Evolutionary conservation across 164 flowering plant species (phyloP), one percentile per base, ranked within the genome.

Genomic region (Cinnamomum micranthum): DNA sequence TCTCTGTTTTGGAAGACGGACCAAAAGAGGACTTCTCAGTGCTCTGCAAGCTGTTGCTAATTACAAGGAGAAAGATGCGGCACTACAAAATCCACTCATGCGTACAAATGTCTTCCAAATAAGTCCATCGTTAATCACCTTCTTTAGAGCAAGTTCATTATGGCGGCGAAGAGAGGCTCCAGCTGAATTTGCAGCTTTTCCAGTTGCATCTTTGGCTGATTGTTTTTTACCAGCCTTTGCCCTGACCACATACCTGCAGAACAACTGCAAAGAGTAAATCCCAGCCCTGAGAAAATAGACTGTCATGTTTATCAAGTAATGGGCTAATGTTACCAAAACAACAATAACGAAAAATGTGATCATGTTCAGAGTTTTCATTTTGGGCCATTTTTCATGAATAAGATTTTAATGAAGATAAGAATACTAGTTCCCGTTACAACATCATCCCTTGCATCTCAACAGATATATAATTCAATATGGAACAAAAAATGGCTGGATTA

Each of bases 221-320:
- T 95, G 99, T 75, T 87, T 90, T 81, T 88, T 95, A 66, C 99
- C 99, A 82, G 99, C 89, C 86, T 87, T 93, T 55, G 94, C 98
- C 83, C 99, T 87, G 24, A 95, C 92, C 13, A 95, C 98, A 83
- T 93, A 95, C 80, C 99, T 95, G 72, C 71, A 84, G 23, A 51
- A 76, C 51, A 84, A 77, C 27, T 72, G 3, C 28, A 65, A 22
- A 25, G 65, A 52, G 31, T 65, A 73, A 51, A 68, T 17, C 24
- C 35, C 14, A 67, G 22, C 1, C n/a, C 65, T 11, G 51, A n/a
- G 41, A 31, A 50, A 63, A 62, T 12, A 55, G 28, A 25, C 33
- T 67, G 41, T 67, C 28, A 35, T 1, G 3, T 15, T 55, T 17
- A 55, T 14, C 60, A 55, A 55, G 60, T 55, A 55, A 2, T 17